Evolutionary conservation across 805 yeast genomes (phyloP).

Genomic region (Nakazawaea ishiwadae): DNA sequence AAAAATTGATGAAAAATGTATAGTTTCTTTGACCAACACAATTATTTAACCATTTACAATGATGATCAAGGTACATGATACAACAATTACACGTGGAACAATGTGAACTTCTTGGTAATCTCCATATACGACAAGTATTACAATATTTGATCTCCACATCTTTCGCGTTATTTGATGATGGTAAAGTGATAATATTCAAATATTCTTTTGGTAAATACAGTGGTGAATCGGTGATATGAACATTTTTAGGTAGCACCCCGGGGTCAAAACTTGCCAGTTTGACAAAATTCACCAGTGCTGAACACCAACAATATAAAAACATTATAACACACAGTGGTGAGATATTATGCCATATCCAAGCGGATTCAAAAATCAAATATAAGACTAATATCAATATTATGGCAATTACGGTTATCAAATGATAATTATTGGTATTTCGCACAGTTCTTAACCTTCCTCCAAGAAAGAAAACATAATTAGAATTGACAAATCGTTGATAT

Average conservation of each 20-base stretch:
- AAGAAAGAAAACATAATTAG: conserved; percentile 44
- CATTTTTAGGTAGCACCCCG: conserved; percentile 63
- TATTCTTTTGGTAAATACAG: conserved; percentile 52
- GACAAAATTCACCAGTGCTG: conserved; percentile 43
- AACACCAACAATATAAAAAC: conserved; percentile 54
- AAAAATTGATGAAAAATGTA: conserved; percentile 50
- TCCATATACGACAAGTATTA: conserved; percentile 24
- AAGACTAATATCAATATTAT: conserved; percentile 45
- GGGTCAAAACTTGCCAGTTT: conserved; percentile 62
- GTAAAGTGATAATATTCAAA: conserved; percentile 42
- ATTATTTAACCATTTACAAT: conserved; percentile 65
- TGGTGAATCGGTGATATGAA: conserved; percentile 47
- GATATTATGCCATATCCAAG: conserved; percentile 52
- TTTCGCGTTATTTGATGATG: conserved; percentile 25
- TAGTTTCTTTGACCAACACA: conserved; percentile 77
- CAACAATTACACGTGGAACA: conserved; percentile 38
- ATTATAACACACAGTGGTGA: conserved; percentile 53
- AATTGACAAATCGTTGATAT: conserved; percentile 37
- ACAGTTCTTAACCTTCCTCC: conserved; percentile 62
- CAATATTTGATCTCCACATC: conserved; percentile 53
- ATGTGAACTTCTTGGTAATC: conserved; percentile 38
- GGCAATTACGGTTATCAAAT: conserved; percentile 28
- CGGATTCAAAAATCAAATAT: conserved; percentile 45
- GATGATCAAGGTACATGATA: conserved; percentile 47
- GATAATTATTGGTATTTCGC: conserved; percentile 33